Percentiles rank a stretch among this genome's conserved stretches.
phyloP scores from a whole-genome alignment of 1,284 basidiomycete species.

The Xanthoconium separans region DNA sequence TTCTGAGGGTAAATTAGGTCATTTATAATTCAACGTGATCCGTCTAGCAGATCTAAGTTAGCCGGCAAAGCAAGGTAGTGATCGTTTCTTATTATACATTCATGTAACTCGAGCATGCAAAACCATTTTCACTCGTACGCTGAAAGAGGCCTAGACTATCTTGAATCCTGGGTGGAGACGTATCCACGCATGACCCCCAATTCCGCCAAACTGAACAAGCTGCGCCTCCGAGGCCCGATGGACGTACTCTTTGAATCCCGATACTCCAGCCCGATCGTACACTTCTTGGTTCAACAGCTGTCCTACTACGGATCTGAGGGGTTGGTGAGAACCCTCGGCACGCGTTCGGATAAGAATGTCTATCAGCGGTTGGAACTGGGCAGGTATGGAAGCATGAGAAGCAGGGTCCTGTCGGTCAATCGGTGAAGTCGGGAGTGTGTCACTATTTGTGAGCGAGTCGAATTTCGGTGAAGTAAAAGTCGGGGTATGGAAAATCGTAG shows the following conservation, averaged over 20 bases:
- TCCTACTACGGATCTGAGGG: constrained; percentile 26
- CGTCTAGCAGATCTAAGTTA: background rate
- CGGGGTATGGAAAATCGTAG: background rate
- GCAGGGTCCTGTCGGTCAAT: background rate
- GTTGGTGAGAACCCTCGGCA: constrained; percentile 14
- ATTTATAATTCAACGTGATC: constrained; percentile 1
- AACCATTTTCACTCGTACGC: constrained; percentile 9
- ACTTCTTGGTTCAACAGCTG: constrained; percentile 19
- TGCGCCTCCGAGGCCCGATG: constrained; percentile 27
- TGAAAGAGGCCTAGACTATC: constrained; percentile 8
- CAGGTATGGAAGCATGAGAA: constrained; percentile 12
- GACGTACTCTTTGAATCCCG: constrained; percentile 33
- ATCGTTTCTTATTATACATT: constrained; percentile 7
- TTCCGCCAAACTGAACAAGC: constrained; percentile 37
- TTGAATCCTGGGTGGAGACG: constrained; percentile 31
- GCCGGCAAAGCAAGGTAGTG: constrained; percentile 2
- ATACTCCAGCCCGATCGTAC: constrained; percentile 33
- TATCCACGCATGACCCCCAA: constrained; percentile 36
- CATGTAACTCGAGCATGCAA: constrained; percentile 10
- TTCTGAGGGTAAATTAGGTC: constrained; percentile 11
- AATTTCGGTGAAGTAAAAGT: background rate
- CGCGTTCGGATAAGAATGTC: constrained; percentile 17
- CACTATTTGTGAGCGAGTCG: background rate
- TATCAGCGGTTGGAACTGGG: constrained; percentile 28
- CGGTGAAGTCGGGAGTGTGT: background rate